Evolutionary conservation across 106 monocot genomes (phyloP), one percentile per base, ranked within the genome.

Genomic region (Platanthera guangdongensis): DNA sequence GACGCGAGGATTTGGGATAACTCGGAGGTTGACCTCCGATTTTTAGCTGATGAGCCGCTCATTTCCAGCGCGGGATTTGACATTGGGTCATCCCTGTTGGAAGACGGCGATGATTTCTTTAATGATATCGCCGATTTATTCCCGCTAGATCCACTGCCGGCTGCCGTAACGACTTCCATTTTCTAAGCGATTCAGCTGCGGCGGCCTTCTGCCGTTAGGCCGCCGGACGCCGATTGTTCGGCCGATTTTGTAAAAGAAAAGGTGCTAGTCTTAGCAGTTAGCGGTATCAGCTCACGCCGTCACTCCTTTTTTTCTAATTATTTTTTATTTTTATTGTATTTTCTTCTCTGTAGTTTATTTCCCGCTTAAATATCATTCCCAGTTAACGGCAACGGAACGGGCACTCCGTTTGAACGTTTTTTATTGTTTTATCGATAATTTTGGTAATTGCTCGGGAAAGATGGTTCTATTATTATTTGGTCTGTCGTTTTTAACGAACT

Each of bases 81-180:
- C 7, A 2, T 51, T 46, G 45, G 45, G 19, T 49, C 67, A 47
- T 62, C 54, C 9, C 47, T 75, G 52, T 72, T 64, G 76, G 50
- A 72, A 39, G 55, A 68, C 3, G 54, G 11, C 12, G 86, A 84
- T 25, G 86, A 89, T 52, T 79, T 48, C 19, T 89, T 84, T 71
- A 55, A 65, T 2, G 81, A 83, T 10, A 88, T 88, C 77, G 74
- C 54, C 64, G 89, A 89, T 77, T 76, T 89, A 28, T 86, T 89
- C 77, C 64, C 83, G 72, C 39, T 80, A 74, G 86, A 28, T 77
- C 75, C 55, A 1, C 45, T 25, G 5, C 65, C 65, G 32, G 30
- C 65, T 1, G 65, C 65, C 13, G 12, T 32, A 30, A 32, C 32
- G 9, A 65, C 10, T 11, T 5, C 12, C 12, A 32, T 30, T 19